Evolutionary conservation across 805 yeast species (phyloP).

Genomic region (Nakazawaea laoshanensis): DNA sequence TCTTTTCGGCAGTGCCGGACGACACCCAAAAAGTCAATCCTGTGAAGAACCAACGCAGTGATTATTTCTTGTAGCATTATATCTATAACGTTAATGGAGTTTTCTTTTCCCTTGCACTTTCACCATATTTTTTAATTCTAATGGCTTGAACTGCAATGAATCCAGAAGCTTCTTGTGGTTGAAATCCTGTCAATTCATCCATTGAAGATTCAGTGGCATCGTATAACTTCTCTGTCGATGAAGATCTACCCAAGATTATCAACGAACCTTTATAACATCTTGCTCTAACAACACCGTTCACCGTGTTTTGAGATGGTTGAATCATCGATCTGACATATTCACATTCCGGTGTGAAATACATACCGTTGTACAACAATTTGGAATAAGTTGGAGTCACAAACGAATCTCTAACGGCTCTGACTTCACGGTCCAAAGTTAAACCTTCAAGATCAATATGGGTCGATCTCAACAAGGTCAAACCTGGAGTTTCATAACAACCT

Average conservation of each 20-base stretch:
- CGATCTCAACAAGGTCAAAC: conserved; percentile 85
- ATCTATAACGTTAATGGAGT: conserved; percentile 36
- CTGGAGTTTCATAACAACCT: conserved; percentile 99
- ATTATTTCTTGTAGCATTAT: conserved; percentile 22
- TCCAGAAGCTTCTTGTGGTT: conserved; percentile 94
- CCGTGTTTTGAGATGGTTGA: conserved; percentile 88
- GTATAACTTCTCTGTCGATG: conserved; percentile 91
- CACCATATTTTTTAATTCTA: conserved; percentile 97
- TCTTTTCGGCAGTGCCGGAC: conserved; percentile 93
- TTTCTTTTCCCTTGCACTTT: conserved; percentile 80
- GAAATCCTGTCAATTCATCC: conserved; percentile 98
- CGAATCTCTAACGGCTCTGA: conserved; percentile 91
- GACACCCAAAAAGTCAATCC: conserved; percentile 37
- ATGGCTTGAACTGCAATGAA: conserved; percentile 97
- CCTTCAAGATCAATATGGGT: conserved; percentile 98
- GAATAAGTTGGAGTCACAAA: conserved; percentile 93
- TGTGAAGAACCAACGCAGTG: conserved; percentile 25
- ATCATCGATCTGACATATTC: conserved; percentile 93
- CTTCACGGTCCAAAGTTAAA: conserved; percentile 94
- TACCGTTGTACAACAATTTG: conserved; percentile 88
- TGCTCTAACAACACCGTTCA: conserved; percentile 94
- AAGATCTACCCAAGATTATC: conserved; percentile 84
- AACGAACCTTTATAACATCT: conserved; percentile 88
- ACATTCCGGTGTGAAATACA: conserved; percentile 97
- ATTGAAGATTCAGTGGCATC: conserved; percentile 97